Percentiles rank a stretch among this genome's conserved stretches.
phyloP scores from a whole-genome alignment of 1,284 basidiomycete genomes.

The Ustilago nuda region DNA sequence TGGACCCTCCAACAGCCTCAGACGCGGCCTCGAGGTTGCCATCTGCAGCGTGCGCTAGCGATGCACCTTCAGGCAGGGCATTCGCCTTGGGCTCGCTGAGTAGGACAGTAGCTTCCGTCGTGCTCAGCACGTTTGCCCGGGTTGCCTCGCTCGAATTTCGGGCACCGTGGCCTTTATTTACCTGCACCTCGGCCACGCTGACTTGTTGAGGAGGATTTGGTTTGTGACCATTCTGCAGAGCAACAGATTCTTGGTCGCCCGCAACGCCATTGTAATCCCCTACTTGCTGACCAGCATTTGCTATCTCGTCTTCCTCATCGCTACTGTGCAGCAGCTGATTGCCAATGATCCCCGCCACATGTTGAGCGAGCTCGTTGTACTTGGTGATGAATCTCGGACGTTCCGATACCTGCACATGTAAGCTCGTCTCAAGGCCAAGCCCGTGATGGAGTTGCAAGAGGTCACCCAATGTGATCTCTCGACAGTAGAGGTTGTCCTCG shows the following conservation, averaged over 20 bases:
- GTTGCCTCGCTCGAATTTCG: not conserved
- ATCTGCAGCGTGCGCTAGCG: not conserved
- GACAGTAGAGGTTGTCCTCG: slow-evolving; percentile 65
- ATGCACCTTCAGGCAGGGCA: not conserved
- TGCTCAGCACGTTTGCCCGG: not conserved
- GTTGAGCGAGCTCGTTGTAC: slow-evolving; percentile 64
- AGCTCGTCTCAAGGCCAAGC: slow-evolving; percentile 49
- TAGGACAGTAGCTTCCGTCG: not conserved
- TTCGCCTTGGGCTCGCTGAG: not conserved
- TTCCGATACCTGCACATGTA: slow-evolving; percentile 59
- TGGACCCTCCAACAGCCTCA: not conserved
- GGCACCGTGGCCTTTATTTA: not conserved
- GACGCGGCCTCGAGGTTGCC: not conserved
- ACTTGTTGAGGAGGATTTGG: not conserved
- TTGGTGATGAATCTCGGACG: slow-evolving; percentile 60
- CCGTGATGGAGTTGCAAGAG: slow-evolving; percentile 60
- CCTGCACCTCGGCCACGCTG: not conserved
- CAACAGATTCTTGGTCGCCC: not conserved
- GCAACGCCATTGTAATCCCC: not conserved
- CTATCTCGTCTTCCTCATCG: slow-evolving; percentile 33
- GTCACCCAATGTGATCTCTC: slow-evolving; percentile 62
- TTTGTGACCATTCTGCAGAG: not conserved
- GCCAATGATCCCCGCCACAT: slow-evolving; percentile 45
- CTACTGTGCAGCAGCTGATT: slow-evolving; percentile 39
- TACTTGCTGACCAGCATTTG: not conserved